Base-by-base conservation (phyloP, 495 filamentous ascomycete species). In the Trypethelium eluteriae region DNA sequence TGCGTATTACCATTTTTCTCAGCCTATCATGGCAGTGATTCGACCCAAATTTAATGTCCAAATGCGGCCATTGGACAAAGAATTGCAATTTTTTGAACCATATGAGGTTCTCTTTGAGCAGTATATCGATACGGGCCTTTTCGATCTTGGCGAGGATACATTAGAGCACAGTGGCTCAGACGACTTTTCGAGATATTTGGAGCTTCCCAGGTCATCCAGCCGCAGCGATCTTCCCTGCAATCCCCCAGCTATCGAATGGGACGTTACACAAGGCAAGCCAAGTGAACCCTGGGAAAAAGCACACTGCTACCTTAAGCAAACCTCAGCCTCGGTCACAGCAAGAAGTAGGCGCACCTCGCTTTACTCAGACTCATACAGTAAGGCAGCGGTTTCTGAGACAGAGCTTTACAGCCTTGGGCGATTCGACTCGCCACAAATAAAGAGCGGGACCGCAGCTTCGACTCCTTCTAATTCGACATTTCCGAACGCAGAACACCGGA, bases 31-130 rank as follows among this genome's bases (percentile, higher is more conserved):
- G 53, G 32, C 53, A 59, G 32, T 36, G 7, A 14, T 59, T 9
- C 18, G 32, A 32, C 11, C 53, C 25, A 59, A 2, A 0, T 9
- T 67, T 32, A 62, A 71, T 41, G 44, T 64, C 74, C 67, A 67
- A 49, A 76, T 76, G 69, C 76, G 76, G 77, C 67, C 62, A 35
- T 14, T 62, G 32, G 71, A 70, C 73, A 77, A 78, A 76, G 75
- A 76, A 39, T 68, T 68, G 32, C 69, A 76, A 38, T 71, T 68
- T 69, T 71, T 74, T 25, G 74, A 75, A 46, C 49, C 71, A 38
- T 75, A 73, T 68, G 74, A 79, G 62, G 71, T 74, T 70, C 73
- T 79, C 71, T 76, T 79, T 74, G 71, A 77, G 46, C 73, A 77
- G 61, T 76, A 76, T 65, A 70, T 77, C 62, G 75, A 79, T 62